Percentiles rank a stretch among this genome's conserved stretches.
phyloP scores from a whole-genome alignment of 108 stramenopile species.

The Skeletonema costatum region DNA sequence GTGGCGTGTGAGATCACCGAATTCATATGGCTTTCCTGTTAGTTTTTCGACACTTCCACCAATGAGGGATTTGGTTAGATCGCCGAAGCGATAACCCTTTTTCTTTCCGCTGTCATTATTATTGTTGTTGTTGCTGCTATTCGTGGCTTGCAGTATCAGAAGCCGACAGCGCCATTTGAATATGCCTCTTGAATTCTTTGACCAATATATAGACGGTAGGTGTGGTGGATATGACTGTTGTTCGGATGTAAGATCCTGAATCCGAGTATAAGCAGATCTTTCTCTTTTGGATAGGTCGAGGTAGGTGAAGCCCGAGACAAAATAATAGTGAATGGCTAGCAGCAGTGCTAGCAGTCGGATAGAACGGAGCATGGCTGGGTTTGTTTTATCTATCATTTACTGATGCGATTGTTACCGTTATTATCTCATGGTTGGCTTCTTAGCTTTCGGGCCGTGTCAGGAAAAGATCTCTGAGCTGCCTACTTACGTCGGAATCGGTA shows the following conservation, averaged over 20 bases:
- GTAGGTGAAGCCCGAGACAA: background rate
- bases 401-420: too few species aligned
- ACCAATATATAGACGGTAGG: constrained; percentile 14
- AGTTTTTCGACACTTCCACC: constrained; percentile 33
- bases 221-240: background rate
- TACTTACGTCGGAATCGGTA: too few species aligned
- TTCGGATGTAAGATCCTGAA: background rate
- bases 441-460: too few species aligned
- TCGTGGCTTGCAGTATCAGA: constrained; percentile 6
- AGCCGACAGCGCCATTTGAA: constrained; percentile 1
- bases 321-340: background rate
- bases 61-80: constrained; percentile 41
- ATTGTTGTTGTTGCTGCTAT: background rate
- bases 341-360: background rate
- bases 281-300: background rate
- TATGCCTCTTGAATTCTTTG: background rate
- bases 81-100: constrained; percentile 35
- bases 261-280: background rate
- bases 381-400: background rate
- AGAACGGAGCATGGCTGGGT: background rate
- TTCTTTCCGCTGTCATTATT: constrained; percentile 9
- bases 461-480: too few species aligned
- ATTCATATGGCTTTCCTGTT: constrained; percentile 44
- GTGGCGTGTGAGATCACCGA: constrained; percentile 42
- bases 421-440: too few species aligned